Evolutionary conservation across 495 filamentous ascomycete genomes (phyloP), one percentile per base, ranked within the genome.

Genomic region (Rhypophila decipiens): DNA sequence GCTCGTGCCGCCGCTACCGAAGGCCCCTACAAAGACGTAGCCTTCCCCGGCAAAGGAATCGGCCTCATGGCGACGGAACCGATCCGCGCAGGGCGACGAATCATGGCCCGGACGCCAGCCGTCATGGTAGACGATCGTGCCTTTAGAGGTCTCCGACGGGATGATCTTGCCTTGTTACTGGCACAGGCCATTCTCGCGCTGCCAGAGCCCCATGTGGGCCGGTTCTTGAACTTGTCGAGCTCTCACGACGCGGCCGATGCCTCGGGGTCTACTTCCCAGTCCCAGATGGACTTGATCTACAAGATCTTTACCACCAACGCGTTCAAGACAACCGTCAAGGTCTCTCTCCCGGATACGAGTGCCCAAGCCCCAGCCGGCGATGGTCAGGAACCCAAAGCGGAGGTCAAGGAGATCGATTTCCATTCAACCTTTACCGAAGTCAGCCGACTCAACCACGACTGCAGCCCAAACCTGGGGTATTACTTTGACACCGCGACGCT

Each of bases 391-490:
- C 13, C 20, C 9, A 24, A 18, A 24, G 41, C 15, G 20, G 9
- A 13, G 37, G 61, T 59, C 21, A 51, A 42, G n/a, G 42, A 47
- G 19, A 49, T 49, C 3, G 55, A 60, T 13, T 65, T 65, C 37
- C 60, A 61, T 43, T 58, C 58, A 4, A 42, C 58, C 15, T 66
- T 68, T 39, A 46, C 51, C 1, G 59, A 64, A 47, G 64, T 65
- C 20, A 61, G 62, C 2, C 54, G 66, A 7, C 41, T 66, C 24
- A 69, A 69, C 40, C 66, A 69, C 46, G 61, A 59, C 37, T 69
- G 64, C 39, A 55, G 52, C 8, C 66, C 64, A 1, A 67, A 63
- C 31, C 50, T 55, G 21, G 63, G 53, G 21, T 67, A 67, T 58
- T 61, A 63, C 45, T 67, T 69, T 37, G 64, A 68, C 46, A 49